Percentiles rank a stretch among this genome's conserved stretches.
Conservation (phyloP, 2,329 filamentous ascomycete species). For the Colletotrichum falcatum region DNA sequence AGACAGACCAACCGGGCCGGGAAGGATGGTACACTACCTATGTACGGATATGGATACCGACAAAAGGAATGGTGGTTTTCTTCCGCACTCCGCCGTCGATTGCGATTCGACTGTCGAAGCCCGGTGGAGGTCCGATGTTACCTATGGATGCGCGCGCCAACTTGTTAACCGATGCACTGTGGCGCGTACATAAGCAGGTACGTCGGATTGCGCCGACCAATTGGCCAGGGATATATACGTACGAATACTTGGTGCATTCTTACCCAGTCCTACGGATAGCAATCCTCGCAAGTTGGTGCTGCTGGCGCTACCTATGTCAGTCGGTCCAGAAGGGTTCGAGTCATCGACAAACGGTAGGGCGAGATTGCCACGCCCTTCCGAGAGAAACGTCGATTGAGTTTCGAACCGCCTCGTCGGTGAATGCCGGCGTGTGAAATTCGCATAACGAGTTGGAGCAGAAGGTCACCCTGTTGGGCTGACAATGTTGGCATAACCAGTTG, state of each 20-base stretch:
- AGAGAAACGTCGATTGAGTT: constrained; percentile 19
- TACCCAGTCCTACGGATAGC: constrained; percentile 28
- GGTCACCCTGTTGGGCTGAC: constrained; percentile 8
- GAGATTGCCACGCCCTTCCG: constrained; percentile 11
- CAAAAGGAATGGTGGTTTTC: background rate
- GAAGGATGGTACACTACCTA: background rate
- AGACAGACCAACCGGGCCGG: background rate
- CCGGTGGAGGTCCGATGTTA: constrained; percentile 11
- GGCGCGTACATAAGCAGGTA: constrained; percentile 36
- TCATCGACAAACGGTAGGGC: constrained; percentile 22
- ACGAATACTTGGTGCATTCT: too few species aligned
- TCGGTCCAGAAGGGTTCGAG: background rate
- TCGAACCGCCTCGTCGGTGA: constrained; percentile 11
- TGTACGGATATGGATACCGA: too few species aligned
- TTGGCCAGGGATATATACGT: constrained; percentile 17
- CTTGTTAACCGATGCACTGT: constrained; percentile 22
- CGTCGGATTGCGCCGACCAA: constrained; percentile 17
- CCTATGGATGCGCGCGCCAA: constrained; percentile 33
- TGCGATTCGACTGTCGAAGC: background rate
- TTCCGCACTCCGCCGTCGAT: background rate
- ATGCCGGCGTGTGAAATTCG: background rate
- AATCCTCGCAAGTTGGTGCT: background rate
- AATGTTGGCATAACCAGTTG: constrained; percentile 24
- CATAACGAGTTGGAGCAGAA: background rate
- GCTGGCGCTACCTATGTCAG: constrained; percentile 9